Base-by-base conservation (phyloP, 768 basidiomycete species). In the Termitomyces sp. region DNA sequence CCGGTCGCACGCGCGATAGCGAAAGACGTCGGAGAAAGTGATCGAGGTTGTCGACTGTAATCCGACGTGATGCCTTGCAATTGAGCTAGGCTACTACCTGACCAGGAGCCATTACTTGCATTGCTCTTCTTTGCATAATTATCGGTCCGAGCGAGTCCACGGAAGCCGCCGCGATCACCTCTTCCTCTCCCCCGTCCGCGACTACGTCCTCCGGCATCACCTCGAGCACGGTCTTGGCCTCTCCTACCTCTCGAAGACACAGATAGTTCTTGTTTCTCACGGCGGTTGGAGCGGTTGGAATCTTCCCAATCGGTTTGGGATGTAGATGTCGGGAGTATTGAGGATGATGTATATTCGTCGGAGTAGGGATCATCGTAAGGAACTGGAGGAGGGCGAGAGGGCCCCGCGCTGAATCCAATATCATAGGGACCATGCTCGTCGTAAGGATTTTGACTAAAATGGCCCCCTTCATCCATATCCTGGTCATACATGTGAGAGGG, bases 351-450 rank as follows among this genome's bases (percentile, higher is more conserved):
- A 51, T 77, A 78, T 36, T 68, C 67, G 31, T 85, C 83, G 20
- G 84, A 77, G 67, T 91, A 91, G 11, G 90, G 90, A 63, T 93
- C 90, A 58, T 92, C 88, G 65, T 92, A 93, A 30, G 90, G 87
- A 39, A 83, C 73, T 5, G 90, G 91, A 16, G 79, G 66, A 24
- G 89, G 87, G 54, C 89, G 81, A 15, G 83, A 81, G 9, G 84
- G 79, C 18, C 80, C 79, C 41, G 77, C 75, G 27, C 73, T 68
- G 57, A 81, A 84, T 64, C 87, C 83, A 58, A 86, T 76, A 67
- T 91, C 89, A 66, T 91, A 91, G 0, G 83, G 82, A 31, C 85
- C 82, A 65, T 84, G 74, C 45, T 83, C 83, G 63, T 83, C 87
- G 65, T 86, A 91, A 0, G 88, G 84, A 68, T 83, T 86, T 48